Evolutionary conservation across 2,329 filamentous ascomycete genomes (phyloP), one percentile per base, ranked within the genome.

Genomic region (Raffaelea deltoideospora): DNA sequence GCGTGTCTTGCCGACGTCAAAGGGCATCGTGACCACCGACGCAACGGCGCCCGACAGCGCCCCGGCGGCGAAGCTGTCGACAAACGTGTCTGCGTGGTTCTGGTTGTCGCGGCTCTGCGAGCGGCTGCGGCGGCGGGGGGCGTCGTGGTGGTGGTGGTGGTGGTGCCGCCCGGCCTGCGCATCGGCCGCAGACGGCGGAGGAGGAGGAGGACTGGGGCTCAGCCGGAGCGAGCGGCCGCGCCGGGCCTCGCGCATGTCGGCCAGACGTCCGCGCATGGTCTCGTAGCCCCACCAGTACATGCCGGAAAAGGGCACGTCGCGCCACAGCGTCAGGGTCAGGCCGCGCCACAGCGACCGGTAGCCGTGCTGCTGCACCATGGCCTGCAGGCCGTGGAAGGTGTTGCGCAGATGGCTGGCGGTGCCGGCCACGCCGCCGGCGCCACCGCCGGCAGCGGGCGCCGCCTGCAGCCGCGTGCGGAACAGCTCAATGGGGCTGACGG

Each of bases 251-350:
- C 86, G 76, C 34, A 73, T 58, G 47, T 87, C 77, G 1, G 76
- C 79, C 39, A 96, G 58, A 36, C 63, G 61, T 19, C 76, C 74
- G 37, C 86, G 76, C 38, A 88, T 77, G 15, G 72, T 76, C 61
- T 98, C 90, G 54, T 98, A 98, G 11, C 90, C 88, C 76, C 82
- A 92, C 90, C 90, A 98, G 62, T 98, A 98, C 31, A 98, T 71
- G 4, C 82, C 90, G 1, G 88, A 96, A 51, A 98, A 98, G 0
- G 90, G 90, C 1, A 96, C 90, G 52, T 98, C 90, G 44, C 90
- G 72, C 90, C 90, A 98, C 40, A 98, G 69, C 0, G 88, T 96
- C 48, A 98, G 63, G 0, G 79, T 86, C 38, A 98, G 60, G 0
- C 90, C 90, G 39, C 88, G 71, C 90, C 90, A 98, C 0, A 98